Base-by-base conservation (phyloP, 2,329 filamentous ascomycete genomes). In the Diplocarpon rosae region DNA sequence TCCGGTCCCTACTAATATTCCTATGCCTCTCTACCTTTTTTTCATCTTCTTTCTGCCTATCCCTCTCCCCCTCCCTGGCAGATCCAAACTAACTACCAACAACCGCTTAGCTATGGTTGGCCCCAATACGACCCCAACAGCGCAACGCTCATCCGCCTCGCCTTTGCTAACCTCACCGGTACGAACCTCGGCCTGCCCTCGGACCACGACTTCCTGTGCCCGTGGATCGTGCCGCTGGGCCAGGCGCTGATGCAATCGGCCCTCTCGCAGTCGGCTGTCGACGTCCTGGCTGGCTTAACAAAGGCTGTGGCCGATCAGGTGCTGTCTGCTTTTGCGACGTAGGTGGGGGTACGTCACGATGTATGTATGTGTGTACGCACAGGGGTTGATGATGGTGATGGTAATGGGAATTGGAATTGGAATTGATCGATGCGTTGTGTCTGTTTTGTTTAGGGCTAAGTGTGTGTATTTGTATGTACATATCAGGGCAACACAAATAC, bases 81-180 rank as follows among this genome's bases (percentile, higher is more conserved):
- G 16, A 46, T 39, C 2, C 11, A 14, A 31, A 2, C 11, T 32
- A 15, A n/a, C 15, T 28, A 28, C 17, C 8, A 32, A 10, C 30
- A 3, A 14, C n/a, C n/a, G 3, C 14, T 35, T 27, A 44, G 35
- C 17, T 44, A 44, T 13, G 43, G 49, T 20, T 57, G 53, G 55
- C 55, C 55, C 2, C 31, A 20, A 31, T 50, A 47, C 30, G 30
- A 46, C 9, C 41, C 49, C n/a, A 13, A 32, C 3, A 27, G 36
- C 34, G 36, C 40, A 24, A 52, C 54, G 13, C 31, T 56, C 31
- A 42, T 50, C 12, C 43, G 52, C 10, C 39, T 54, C 6, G 46
- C 39, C 6, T 53, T 47, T 34, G 20, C 46, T 17, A 55, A 56
- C 20, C 13, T 35, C 24, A 49, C 46, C 1, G 47, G 51, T 2